phyloP scores from a whole-genome alignment of 371 early-diverging fungal species.

The Capillidium heterosporum region DNA sequence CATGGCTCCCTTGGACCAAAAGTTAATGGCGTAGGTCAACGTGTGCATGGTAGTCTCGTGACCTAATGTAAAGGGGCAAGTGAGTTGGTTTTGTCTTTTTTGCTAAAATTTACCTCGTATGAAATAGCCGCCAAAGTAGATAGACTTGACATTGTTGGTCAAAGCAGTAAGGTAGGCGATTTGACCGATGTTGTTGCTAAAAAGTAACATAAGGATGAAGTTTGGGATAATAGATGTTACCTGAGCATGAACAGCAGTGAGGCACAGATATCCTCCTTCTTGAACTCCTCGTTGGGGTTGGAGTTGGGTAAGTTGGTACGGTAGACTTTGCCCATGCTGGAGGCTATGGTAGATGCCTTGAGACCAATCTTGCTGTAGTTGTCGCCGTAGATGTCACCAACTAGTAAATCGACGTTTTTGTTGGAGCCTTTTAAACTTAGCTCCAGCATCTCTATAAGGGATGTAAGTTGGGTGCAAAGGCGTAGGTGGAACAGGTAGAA shows the following conservation, averaged over 20 bases:
- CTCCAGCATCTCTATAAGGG: conserved; percentile 69
- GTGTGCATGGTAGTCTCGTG: conserved; percentile 95
- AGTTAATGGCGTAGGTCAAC: conserved; percentile 85
- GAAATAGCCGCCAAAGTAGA: conserved; percentile 94
- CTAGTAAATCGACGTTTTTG: conserved; percentile 78
- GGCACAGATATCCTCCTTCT: conserved; percentile 64
- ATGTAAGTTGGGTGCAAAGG: not conserved
- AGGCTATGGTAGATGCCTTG: conserved; percentile 81
- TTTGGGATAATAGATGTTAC: conserved; percentile 15
- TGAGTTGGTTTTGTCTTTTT: not conserved
- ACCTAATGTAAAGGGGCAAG: conserved; percentile 16
- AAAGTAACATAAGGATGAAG: not conserved
- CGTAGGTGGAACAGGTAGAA: no score
- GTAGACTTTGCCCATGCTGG: conserved; percentile 90
- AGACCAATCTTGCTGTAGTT: conserved; percentile 72
- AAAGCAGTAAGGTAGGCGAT: conserved; percentile 92
- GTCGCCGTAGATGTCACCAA: conserved; percentile 92
- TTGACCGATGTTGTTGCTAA: conserved; percentile 95
- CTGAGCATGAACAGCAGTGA: conserved; percentile 79
- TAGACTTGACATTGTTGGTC: conserved; percentile 69
- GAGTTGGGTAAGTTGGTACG: conserved; percentile 48
- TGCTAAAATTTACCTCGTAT: conserved; percentile 48
- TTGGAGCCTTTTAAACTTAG: conserved; percentile 83
- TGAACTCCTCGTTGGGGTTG: conserved; percentile 29
- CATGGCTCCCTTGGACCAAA: conserved; percentile 91